Conservation (phyloP, 345 rosid genomes). For the Eucalyptus coolabah region DNA sequence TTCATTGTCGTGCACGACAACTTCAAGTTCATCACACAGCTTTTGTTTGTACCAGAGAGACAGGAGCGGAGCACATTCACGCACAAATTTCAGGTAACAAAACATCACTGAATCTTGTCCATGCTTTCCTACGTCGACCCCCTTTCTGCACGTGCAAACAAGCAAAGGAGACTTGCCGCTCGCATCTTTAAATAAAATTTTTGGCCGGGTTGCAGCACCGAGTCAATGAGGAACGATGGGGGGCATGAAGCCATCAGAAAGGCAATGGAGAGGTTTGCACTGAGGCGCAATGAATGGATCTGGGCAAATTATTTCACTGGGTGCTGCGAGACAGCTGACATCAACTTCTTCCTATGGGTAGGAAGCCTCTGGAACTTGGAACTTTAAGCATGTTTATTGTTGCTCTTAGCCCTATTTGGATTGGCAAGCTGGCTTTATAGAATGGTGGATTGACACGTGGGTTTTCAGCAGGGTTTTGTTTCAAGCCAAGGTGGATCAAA, state of each 20-base stretch:
- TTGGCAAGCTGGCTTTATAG: neutral
- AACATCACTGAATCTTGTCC: neutral
- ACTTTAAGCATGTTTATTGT: neutral
- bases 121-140: neutral
- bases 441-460: neutral
- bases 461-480: slow-evolving; percentile 35
- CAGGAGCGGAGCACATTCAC: slow-evolving; percentile 91
- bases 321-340: slow-evolving; percentile 66
- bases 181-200: neutral
- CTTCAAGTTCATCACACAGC: neutral
- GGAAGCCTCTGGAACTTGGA: neutral
- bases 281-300: slow-evolving; percentile 73
- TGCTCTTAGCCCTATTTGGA: neutral
- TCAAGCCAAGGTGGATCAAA: no score
- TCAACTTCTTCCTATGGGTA: slow-evolving; percentile 69
- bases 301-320: slow-evolving; percentile 84
- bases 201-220: slow-evolving; percentile 28
- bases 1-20: no score
- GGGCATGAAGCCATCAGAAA: slow-evolving; percentile 61
- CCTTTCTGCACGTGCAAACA: fast-evolving
- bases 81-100: slow-evolving; percentile 64
- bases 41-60: slow-evolving; percentile 21
- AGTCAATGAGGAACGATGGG: slow-evolving; percentile 67
- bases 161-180: fast-evolving
- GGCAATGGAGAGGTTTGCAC: slow-evolving; percentile 62